phyloP scores from a whole-genome alignment of 2,329 filamentous ascomycete genomes.

The Endoconidiophora laricicola region DNA sequence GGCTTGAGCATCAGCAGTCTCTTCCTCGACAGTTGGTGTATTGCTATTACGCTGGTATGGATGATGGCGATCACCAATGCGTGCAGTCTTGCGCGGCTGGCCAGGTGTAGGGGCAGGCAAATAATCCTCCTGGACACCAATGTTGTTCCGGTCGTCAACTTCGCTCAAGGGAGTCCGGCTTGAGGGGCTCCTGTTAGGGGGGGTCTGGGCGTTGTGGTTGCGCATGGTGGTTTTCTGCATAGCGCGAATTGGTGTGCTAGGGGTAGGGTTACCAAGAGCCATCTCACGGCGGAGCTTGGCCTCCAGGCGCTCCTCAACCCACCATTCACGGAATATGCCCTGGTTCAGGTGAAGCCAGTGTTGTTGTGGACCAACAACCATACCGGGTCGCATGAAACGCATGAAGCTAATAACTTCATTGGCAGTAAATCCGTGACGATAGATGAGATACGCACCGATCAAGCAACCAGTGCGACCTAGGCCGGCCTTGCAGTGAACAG shows the following conservation, averaged over 20 bases:
- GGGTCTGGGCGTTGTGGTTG: constrained; percentile 61
- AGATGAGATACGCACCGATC: constrained; percentile 95
- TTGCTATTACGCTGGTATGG: constrained; percentile 46
- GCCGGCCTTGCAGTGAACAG: constrained; percentile 96
- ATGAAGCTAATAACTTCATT: constrained; percentile 97
- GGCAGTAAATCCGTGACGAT: constrained; percentile 90
- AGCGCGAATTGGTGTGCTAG: constrained; percentile 44
- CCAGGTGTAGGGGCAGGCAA: constrained; percentile 89
- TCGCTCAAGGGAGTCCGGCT: constrained; percentile 81
- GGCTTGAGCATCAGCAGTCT: constrained; percentile 32
- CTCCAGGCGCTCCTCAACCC: constrained; percentile 75
- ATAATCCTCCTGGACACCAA: constrained; percentile 68
- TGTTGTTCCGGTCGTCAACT: constrained; percentile 61
- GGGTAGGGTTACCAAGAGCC: constrained; percentile 29
- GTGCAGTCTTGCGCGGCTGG: constrained; percentile 78
- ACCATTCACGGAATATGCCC: constrained; percentile 95
- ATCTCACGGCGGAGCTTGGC: constrained; percentile 45
- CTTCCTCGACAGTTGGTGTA: constrained; percentile 28
- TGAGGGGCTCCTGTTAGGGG: constrained; percentile 61
- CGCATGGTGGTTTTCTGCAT: constrained; percentile 43
- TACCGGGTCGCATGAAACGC: constrained; percentile 96
- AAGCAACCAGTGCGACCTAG: constrained; percentile 88
- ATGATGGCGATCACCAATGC: constrained; percentile 54
- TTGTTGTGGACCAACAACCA: constrained; percentile 97
- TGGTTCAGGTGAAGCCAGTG: constrained; percentile 98